Conservation (phyloP, 257 asterid genomes). For the Rehmannia glutinosa region DNA sequence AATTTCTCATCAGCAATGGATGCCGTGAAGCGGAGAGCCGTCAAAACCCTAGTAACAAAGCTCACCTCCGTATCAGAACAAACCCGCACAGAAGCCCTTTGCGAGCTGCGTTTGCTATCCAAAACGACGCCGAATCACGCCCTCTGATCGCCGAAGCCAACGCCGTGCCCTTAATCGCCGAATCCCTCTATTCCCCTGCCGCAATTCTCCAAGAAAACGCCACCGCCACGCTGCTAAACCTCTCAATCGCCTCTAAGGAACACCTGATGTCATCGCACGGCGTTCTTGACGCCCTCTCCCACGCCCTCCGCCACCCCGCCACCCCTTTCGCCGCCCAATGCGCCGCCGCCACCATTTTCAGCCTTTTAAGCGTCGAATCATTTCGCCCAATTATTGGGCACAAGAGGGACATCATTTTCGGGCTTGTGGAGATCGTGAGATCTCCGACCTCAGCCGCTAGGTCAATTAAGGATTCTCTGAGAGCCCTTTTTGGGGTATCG, state of each 20-base stretch:
- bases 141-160: slow-evolving; percentile 68
- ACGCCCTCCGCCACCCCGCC: slow-evolving; percentile 79
- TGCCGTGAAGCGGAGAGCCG: slow-evolving; percentile 54
- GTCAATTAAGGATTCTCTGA: slow-evolving; percentile 72
- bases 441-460: slow-evolving; percentile 53
- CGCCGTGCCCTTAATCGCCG: slow-evolving; percentile 73
- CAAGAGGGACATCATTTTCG: slow-evolving; percentile 83
- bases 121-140: slow-evolving; percentile 73
- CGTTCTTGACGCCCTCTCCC: slow-evolving; percentile 91
- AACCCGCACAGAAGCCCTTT: slow-evolving; percentile 67
- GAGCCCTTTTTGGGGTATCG: slow-evolving; percentile 74
- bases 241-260: slow-evolving; percentile 76
- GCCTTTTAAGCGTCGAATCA: slow-evolving; percentile 56
- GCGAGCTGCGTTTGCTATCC: slow-evolving; percentile 80
- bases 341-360: slow-evolving; percentile 78
- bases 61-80: slow-evolving; percentile 87
- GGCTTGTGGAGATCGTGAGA: slow-evolving; percentile 59
- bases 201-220: slow-evolving; percentile 75
- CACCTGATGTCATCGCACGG: slow-evolving; percentile 70
- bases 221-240: slow-evolving; percentile 77
- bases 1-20: slow-evolving; percentile 43
- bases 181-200: slow-evolving; percentile 69
- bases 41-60: slow-evolving; percentile 57
- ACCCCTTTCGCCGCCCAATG: slow-evolving; percentile 73
- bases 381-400: slow-evolving; percentile 77